Evolutionary conservation across 441 rosid species (phyloP), one percentile per base, ranked within the genome.

Genomic region (Pelargonium citronellum): DNA sequence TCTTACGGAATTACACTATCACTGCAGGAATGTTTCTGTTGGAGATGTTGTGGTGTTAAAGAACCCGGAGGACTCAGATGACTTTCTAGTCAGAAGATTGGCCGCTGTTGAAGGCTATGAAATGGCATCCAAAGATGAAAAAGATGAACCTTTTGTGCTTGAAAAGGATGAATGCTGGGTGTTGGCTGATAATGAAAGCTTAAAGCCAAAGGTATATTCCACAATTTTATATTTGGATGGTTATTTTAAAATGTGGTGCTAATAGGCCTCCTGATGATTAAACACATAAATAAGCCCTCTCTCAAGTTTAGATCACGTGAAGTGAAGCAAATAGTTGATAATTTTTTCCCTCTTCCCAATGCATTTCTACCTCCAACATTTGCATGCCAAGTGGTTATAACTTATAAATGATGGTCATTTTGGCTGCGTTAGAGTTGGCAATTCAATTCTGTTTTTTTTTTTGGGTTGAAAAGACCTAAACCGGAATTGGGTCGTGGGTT

Each of bases 31-130:
- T 72, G 87, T 91, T 70, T 85, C 77, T 84, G 82, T 89, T 77
- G 98, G 98, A 77, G 98, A 94, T 76, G 92, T 89, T 15, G 91
- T 91, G 70, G 89, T 94, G 72, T 43, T 90, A 71, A 94, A 87
- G 83, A 92, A 94, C 67, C 97, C 97, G 67, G 86, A 73, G 69
- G 69, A 79, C 39, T 77, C 86, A 16, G 83, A 84, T 9, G 83
- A 81, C 71, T 73, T 71, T 81, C 72, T 90, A 5, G 90, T 95
- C 68, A 89, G 98, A 83, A 84, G 97, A 85, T 82, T 95, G 79
- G 95, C 95, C 74, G 99, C 92, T 53, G 70, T 74, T 6, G 95
- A 87, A 86, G 98, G 99, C 55, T 81, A 80, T 71, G 95, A 95
- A 84, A 90, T 92, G 98, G 88, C 75, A 39, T 95, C 99, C 15